Evolutionary conservation across 345 rosid species (phyloP).

Genomic region (Litchi chinensis): DNA sequence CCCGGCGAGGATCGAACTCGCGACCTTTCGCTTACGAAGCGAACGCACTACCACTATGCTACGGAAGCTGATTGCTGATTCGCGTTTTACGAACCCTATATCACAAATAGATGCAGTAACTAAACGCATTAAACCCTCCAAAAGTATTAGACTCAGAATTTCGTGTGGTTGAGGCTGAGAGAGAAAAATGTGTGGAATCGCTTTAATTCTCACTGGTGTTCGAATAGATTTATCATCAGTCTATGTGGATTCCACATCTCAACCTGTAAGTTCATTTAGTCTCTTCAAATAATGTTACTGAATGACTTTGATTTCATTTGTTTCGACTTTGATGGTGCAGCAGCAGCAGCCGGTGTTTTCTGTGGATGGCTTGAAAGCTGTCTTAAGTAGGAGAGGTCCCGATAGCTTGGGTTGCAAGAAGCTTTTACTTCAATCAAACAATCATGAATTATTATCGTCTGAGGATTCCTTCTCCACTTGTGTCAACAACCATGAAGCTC

Average conservation of each 20-base stretch:
- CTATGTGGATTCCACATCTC: slow-evolving; percentile 25
- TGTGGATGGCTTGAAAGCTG: slow-evolving; percentile 56
- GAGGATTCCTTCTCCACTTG: slow-evolving; percentile 24
- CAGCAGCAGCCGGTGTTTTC: slow-evolving; percentile 41
- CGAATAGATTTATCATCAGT: slow-evolving; percentile 45
- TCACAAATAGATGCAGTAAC: no score
- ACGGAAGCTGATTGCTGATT: slow-evolving; percentile 33
- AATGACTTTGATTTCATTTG: neutral
- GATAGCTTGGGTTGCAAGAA: slow-evolving; percentile 63
- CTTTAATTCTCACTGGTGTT: slow-evolving; percentile 57
- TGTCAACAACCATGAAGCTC: slow-evolving; percentile 27
- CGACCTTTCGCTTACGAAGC: slow-evolving; percentile 99
- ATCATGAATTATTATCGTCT: slow-evolving; percentile 20
- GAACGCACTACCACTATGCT: slow-evolving; percentile 99
- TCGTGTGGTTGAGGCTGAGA: neutral
- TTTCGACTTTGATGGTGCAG: slow-evolving; percentile 16
- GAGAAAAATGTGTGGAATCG: slow-evolving; percentile 77
- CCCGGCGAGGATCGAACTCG: slow-evolving; percentile 91
- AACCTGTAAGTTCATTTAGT: slow-evolving; percentile 25
- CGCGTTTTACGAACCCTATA: no score
- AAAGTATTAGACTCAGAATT: neutral
- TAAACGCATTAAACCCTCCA: neutral
- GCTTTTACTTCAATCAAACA: slow-evolving; percentile 40
- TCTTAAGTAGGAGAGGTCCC: slow-evolving; percentile 71
- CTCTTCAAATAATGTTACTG: neutral